Evolutionary conservation across 2,329 filamentous ascomycete species (phyloP), one percentile per base, ranked within the genome.

Genomic region (Nigrospora osmanthi): DNA sequence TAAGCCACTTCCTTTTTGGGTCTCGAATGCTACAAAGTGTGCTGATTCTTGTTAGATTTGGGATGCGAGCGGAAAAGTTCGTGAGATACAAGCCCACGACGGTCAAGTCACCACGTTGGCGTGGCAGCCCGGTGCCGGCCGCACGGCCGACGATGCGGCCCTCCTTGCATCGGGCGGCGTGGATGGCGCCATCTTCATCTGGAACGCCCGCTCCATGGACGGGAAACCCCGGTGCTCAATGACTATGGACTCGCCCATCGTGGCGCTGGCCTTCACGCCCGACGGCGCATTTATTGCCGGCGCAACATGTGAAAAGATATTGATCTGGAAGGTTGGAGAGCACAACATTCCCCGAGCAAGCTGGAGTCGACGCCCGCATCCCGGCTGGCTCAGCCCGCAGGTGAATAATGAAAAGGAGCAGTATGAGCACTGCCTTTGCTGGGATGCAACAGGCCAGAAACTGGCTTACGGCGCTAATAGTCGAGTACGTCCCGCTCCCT

Each of bases 291-390:
- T 81, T 51, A 73, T 84, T 42, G 80, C 80, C 0, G 79, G 77
- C 5, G 80, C 78, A 6, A 82, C 79, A 1, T 70, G 70, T 16
- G 72, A 74, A 32, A 71, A 70, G 46, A 76, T 83, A 13, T 62
- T 82, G 35, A 81, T 84, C 38, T 84, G 80, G 78, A 83, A 81
- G 56, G 73, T 82, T 12, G 78, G 75, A 48, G 80, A 79, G 43
- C 68, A 74, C 38, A 65, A 68, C 23, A 69, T 80, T 38, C 80
- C 80, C 5, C 69, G 76, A 38, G 80, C 80, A 14, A 77, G 70
- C 54, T 84, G 80, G 80, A 75, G 68, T 47, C 65, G 76, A 48
- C 64, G 69, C 23, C 65, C 71, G 11, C 76, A 81, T 51, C 65
- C 70, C 1, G 79, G 76, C 5, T 81, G 78, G 76, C 65, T 76